A percentile compares a stretch with the other conserved stretches of the same genome.
phyloP scores from a whole-genome alignment of 768 basidiomycete genomes.

The Pleurotus citrinopileatus region DNA sequence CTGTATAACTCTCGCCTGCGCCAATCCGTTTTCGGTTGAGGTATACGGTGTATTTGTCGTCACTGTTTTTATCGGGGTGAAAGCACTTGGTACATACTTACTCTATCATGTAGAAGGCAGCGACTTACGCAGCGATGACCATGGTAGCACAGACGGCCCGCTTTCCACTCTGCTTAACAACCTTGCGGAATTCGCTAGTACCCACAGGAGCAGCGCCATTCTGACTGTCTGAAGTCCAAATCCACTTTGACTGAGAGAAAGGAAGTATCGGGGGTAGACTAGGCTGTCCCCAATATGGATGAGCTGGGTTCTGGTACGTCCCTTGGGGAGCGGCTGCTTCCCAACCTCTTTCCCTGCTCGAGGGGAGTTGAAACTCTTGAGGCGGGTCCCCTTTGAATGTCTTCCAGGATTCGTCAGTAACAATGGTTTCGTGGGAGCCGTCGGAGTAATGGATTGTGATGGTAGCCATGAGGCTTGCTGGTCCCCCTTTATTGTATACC shows the following conservation, averaged over 20 bases:
- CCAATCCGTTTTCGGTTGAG: constrained; percentile 18
- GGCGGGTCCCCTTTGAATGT: not conserved
- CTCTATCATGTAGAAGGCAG: not conserved
- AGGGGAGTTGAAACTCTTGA: not conserved
- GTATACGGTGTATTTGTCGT: constrained; percentile 29
- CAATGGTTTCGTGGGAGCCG: not conserved
- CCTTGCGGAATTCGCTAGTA: not conserved
- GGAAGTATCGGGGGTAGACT: not conserved
- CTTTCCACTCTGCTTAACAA: not conserved
- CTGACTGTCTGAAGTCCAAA: not conserved
- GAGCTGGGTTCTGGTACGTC: not conserved
- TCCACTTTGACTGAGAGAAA: not conserved
- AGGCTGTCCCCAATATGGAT: not conserved
- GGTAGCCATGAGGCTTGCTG: not conserved
- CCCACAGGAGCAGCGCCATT: not conserved
- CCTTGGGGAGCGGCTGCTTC: too few relatives aligned
- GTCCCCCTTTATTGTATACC: not conserved
- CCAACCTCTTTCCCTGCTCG: too few relatives aligned
- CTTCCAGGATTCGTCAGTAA: constrained; percentile 1
- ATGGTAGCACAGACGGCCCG: not conserved
- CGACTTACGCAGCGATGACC: not conserved
- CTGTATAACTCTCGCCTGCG: not conserved
- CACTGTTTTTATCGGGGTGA: too few relatives aligned
- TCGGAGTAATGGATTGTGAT: not conserved
- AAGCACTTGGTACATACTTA: not conserved